These are phyloP conservation scores for Sporisorium reilianum DNA, from an alignment of 1,284 basidiomycete species.

Conservation along the genomic window DNA sequence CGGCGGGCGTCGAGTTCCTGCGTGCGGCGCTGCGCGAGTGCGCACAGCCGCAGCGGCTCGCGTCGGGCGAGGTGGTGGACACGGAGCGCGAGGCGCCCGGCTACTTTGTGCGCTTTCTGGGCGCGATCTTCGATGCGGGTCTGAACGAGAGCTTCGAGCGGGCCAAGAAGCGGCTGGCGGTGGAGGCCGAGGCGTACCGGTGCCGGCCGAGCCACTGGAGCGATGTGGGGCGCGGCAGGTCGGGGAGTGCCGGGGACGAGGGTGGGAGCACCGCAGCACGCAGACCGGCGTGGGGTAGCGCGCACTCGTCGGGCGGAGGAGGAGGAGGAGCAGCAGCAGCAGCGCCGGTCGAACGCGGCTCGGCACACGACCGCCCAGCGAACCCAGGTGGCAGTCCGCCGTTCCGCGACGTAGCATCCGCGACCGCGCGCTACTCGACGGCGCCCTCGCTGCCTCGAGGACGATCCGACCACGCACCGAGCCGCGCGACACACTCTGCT, in stretches of 20 bases:
- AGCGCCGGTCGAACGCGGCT: slow-evolving; percentile 1
- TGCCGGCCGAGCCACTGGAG: slow-evolving; percentile 7
- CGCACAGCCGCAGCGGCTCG: slow-evolving; percentile 36
- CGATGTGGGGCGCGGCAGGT: neutral
- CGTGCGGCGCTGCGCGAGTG: slow-evolving; percentile 36
- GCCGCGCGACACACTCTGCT: slow-evolving; percentile 4
- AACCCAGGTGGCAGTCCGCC: slow-evolving; percentile 19
- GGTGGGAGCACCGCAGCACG: slow-evolving; percentile 2
- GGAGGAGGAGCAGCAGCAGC: neutral
- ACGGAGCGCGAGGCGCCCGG: slow-evolving; percentile 50
- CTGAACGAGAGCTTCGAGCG: slow-evolving; percentile 39
- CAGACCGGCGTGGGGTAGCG: slow-evolving; percentile 13
- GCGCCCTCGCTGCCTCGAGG: slow-evolving; percentile 29
- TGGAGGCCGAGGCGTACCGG: slow-evolving; percentile 9
- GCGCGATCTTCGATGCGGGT: slow-evolving; percentile 38
- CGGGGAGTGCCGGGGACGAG: slow-evolving; percentile 9
- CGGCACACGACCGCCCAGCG: neutral
- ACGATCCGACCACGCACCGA: slow-evolving; percentile 20
- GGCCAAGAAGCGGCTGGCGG: slow-evolving; percentile 16
- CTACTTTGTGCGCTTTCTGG: slow-evolving; percentile 42
- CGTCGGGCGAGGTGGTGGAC: slow-evolving; percentile 41
- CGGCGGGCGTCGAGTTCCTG: slow-evolving; percentile 27
- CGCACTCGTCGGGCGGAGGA: slow-evolving; percentile 9
- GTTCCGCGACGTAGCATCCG: slow-evolving; percentile 25
- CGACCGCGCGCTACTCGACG: slow-evolving; percentile 22